phyloP scores from a whole-genome alignment of 495 filamentous ascomycete species.

The Penicillium longicatenatum region DNA sequence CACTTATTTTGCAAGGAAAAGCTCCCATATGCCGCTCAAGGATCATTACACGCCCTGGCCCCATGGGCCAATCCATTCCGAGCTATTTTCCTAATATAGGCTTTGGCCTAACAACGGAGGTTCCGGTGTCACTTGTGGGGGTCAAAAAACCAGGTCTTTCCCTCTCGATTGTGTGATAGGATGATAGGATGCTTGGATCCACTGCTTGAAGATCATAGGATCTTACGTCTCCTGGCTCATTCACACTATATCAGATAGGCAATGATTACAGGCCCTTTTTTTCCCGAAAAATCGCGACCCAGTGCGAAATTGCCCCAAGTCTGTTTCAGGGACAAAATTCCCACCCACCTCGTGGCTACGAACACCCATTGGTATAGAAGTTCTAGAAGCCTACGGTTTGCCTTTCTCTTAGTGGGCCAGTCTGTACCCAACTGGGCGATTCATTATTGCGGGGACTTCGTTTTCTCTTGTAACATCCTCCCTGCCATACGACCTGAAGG shows the following conservation, averaged over 20 bases:
- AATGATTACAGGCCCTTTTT: conserved; percentile 17
- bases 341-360: conserved; percentile 8
- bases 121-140: conserved; percentile 27
- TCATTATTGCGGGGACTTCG: conserved; percentile 23
- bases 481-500: conserved; percentile 16
- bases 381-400: conserved; percentile 22
- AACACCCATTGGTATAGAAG: conserved; percentile 16
- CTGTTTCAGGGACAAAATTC: conserved; percentile 18
- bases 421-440: conserved; percentile 17
- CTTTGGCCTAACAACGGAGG: conserved; percentile 18
- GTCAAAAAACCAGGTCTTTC: conserved; percentile 13
- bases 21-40: conserved; percentile 21
- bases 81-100: conserved; percentile 18
- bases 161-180: conserved; percentile 7
- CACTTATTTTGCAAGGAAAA: conserved; percentile 11
- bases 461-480: conserved; percentile 16
- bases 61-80: conserved; percentile 18
- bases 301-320: conserved; percentile 5
- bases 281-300: conserved; percentile 6
- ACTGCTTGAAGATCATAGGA: conserved; percentile 25
- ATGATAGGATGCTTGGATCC: conserved; percentile 8
- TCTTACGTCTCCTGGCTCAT: conserved; percentile 11
- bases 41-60: conserved; percentile 29
- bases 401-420: conserved; percentile 8
- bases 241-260: conserved; percentile 20